Evolutionary conservation across 768 basidiomycete genomes (phyloP).

Genomic region (Trametes cingulata): DNA sequence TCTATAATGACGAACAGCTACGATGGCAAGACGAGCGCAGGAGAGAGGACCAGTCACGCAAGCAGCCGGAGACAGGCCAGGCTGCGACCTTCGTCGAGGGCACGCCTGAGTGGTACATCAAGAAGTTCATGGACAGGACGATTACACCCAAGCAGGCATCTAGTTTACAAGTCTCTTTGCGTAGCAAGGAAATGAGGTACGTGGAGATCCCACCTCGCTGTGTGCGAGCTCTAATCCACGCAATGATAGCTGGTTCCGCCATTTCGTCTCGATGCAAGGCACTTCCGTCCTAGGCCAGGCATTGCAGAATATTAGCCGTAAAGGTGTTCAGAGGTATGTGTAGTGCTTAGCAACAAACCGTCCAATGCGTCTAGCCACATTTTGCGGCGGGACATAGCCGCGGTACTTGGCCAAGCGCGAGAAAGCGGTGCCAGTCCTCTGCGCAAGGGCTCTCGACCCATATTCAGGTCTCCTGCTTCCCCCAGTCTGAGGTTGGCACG

Average conservation of each 20-base stretch:
- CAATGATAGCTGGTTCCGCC: conserved; percentile 70
- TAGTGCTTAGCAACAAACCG: conserved; percentile 2
- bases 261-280: conserved; percentile 77
- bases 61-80: conserved; percentile 60
- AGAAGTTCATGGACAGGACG: conserved; percentile 84
- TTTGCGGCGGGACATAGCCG: no score
- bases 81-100: conserved; percentile 56
- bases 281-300: conserved; percentile 81
- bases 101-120: conserved; percentile 91
- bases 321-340: conserved; percentile 59
- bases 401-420: no score
- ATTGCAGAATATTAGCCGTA: conserved; percentile 73
- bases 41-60: conserved; percentile 61
- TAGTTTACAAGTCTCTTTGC: conserved; percentile 72
- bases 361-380: neutral
- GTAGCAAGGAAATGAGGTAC: conserved; percentile 81
- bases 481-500: neutral
- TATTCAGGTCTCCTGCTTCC: neutral
- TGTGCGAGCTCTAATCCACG: neutral
- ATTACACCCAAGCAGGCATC: conserved; percentile 80
- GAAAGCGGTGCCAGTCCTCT: no score
- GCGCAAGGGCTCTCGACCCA: neutral
- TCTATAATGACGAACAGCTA: conserved; percentile 79
- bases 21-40: conserved; percentile 75
- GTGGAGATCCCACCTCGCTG: conserved; percentile 15